phyloP scores from a whole-genome alignment of 805 yeast genomes.

The Spathaspora passalidarum region DNA sequence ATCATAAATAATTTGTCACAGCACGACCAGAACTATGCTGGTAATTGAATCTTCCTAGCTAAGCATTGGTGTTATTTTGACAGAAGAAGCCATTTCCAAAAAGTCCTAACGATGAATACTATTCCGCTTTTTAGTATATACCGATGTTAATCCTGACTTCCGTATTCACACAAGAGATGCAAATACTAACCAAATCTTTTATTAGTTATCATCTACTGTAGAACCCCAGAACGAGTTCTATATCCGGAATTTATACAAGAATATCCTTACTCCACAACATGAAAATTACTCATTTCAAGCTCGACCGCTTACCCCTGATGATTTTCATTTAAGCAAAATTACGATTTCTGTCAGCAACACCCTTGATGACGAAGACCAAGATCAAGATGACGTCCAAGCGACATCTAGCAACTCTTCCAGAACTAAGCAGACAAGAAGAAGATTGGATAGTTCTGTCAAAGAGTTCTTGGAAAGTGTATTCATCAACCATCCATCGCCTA shows the following conservation, averaged over 20 bases:
- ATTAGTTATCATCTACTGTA: constrained; percentile 1
- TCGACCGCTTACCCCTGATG: neutral
- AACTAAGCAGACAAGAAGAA: constrained; percentile 2
- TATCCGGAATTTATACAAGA: constrained; percentile 1
- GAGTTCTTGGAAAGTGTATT: constrained; percentile 2
- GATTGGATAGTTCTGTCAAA: constrained; percentile 1
- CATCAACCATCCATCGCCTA: constrained; percentile 16
- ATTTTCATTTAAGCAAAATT: neutral
- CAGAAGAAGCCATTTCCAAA: too few species aligned
- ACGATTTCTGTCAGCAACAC: neutral
- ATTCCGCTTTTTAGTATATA: too few species aligned
- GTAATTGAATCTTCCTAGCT: too few species aligned
- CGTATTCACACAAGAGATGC: neutral
- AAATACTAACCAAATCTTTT: neutral
- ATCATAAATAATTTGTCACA: neutral
- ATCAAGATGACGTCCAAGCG: neutral
- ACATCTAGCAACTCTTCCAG: neutral
- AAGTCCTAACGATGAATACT: too few species aligned
- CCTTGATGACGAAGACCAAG: neutral
- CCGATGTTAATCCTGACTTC: too few species aligned
- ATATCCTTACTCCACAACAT: neutral
- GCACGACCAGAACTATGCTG: neutral
- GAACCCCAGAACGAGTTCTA: neutral
- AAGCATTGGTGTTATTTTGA: too few species aligned
- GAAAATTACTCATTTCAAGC: neutral